Evolutionary conservation across 495 filamentous ascomycete species (phyloP).

Genomic region (Acidomyces sp.): DNA sequence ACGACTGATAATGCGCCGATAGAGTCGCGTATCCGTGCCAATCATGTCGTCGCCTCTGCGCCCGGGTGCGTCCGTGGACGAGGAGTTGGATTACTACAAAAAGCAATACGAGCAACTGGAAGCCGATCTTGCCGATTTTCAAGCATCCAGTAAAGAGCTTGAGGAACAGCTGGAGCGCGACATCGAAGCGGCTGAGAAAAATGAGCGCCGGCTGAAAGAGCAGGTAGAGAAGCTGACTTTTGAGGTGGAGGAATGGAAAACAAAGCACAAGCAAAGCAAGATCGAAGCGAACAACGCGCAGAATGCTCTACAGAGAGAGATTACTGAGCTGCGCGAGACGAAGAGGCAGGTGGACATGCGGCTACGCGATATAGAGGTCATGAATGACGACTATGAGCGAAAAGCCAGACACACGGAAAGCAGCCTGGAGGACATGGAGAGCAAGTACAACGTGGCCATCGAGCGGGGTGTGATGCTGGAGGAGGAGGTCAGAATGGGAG

Average conservation of each 20-base stretch:
- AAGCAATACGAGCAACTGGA: conserved; percentile 87
- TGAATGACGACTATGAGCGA: conserved; percentile 95
- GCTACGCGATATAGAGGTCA: conserved; percentile 88
- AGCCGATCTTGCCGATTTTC: conserved; percentile 84
- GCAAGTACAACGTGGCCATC: conserved; percentile 88
- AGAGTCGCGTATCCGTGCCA: conserved; percentile 12
- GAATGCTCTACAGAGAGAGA: conserved; percentile 83
- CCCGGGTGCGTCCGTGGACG: conserved; percentile 35
- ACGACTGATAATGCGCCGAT: conserved; percentile 13
- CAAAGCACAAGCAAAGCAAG: conserved; percentile 93
- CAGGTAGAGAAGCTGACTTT: conserved; percentile 73
- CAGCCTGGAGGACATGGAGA: conserved; percentile 91
- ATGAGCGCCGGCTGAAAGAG: conserved; percentile 70
- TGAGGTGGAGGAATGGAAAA: conserved; percentile 98
- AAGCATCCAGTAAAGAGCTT: conserved; percentile 81
- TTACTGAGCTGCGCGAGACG: conserved; percentile 73
- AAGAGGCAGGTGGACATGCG: conserved; percentile 69
- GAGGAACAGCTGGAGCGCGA: conserved; percentile 95
- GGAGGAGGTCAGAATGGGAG: conserved; percentile 78
- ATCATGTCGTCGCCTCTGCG: conserved; percentile 26
- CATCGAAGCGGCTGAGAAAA: conserved; percentile 86
- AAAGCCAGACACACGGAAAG: conserved; percentile 88
- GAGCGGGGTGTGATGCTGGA: conserved; percentile 87
- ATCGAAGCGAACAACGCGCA: conserved; percentile 70
- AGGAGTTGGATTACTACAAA: conserved; percentile 86